phyloP scores from a whole-genome alignment of 139 green algal species.

The Ettlia oleoabundans region DNA sequence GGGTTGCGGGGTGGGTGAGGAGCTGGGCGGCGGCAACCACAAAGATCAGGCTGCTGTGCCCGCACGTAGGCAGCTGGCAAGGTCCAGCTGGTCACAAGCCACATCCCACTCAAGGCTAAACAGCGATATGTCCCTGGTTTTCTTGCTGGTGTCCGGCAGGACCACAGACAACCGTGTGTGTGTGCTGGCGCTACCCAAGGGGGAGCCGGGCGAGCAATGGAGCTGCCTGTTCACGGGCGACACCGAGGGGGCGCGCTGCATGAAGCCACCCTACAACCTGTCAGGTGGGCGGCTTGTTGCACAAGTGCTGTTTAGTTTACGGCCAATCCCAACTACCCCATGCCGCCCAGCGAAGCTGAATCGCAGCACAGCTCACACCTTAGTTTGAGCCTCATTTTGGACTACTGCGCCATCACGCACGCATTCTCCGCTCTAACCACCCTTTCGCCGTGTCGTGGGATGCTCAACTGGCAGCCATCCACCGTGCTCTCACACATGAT shows the following conservation, averaged over 20 bases:
- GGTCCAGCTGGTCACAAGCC: too few species aligned
- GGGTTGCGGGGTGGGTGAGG: background rate
- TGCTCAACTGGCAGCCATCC: too few species aligned
- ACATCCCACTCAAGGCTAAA: too few species aligned
- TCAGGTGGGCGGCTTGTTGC: constrained; percentile 20
- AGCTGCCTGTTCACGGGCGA: constrained; percentile 69
- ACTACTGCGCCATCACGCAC: too few species aligned
- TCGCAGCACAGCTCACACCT: background rate
- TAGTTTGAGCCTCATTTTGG: too few species aligned
- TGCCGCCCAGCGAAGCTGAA: background rate
- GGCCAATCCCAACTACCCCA: background rate
- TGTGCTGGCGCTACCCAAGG: constrained; percentile 58
- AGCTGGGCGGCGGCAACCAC: background rate
- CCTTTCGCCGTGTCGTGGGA: too few species aligned
- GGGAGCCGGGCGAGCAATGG: constrained; percentile 54
- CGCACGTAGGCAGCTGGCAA: too few species aligned
- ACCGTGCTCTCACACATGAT: too few species aligned
- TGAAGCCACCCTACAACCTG: constrained; percentile 59
- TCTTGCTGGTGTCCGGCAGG: constrained; percentile 14
- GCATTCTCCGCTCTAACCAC: too few species aligned
- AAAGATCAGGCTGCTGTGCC: too few species aligned
- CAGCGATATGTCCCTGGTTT: background rate
- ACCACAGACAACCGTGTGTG: constrained; percentile 64
- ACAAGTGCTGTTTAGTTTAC: background rate
- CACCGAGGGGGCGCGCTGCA: constrained; percentile 55